phyloP scores from a whole-genome alignment of 805 yeast genomes.

The Teunomyces pallodes region DNA sequence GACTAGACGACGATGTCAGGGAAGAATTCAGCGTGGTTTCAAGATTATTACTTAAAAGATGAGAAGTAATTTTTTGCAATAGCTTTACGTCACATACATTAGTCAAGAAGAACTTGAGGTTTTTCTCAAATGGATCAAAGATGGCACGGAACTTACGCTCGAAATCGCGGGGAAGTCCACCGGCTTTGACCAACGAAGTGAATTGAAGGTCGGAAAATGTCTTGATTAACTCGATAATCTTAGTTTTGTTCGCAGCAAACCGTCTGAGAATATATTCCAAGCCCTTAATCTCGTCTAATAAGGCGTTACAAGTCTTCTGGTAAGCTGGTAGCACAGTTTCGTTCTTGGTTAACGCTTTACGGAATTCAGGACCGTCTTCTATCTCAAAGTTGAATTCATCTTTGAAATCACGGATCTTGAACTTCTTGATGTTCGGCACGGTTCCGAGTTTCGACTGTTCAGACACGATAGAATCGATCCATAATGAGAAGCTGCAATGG shows the following conservation, averaged over 20 bases:
- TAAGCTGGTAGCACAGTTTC: constrained; percentile 30
- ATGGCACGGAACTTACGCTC: constrained; percentile 20
- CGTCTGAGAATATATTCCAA: constrained; percentile 27
- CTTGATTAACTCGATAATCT: constrained; percentile 23
- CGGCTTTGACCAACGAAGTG: constrained; percentile 18
- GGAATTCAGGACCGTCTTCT: constrained; percentile 45
- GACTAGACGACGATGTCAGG: constrained; percentile 1
- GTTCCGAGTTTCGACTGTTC: constrained; percentile 3
- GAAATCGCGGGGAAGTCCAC: constrained; percentile 26
- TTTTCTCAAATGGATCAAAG: constrained; percentile 33
- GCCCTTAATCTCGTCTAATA: constrained; percentile 31
- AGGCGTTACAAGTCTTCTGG: constrained; percentile 18
- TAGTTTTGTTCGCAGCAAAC: constrained; percentile 15
- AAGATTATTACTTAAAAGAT: constrained; percentile 3
- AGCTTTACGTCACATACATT: constrained; percentile 28
- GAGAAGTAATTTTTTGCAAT: constrained; percentile 25
- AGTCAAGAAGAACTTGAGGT: constrained; percentile 24
- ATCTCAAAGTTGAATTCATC: constrained; percentile 32
- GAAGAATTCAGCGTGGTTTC: constrained; percentile 3
- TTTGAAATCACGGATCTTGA: constrained; percentile 18
- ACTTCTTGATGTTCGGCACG: constrained; percentile 3
- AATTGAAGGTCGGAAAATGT: constrained; percentile 23
- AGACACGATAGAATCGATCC: constrained; percentile 17
- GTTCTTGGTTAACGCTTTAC: constrained; percentile 29
- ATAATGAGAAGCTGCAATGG: constrained; percentile 24